These are phyloP conservation scores for Leishmania braziliensis DNA, from an alignment of 208 protist species.

Conservation along the genomic window DNA sequence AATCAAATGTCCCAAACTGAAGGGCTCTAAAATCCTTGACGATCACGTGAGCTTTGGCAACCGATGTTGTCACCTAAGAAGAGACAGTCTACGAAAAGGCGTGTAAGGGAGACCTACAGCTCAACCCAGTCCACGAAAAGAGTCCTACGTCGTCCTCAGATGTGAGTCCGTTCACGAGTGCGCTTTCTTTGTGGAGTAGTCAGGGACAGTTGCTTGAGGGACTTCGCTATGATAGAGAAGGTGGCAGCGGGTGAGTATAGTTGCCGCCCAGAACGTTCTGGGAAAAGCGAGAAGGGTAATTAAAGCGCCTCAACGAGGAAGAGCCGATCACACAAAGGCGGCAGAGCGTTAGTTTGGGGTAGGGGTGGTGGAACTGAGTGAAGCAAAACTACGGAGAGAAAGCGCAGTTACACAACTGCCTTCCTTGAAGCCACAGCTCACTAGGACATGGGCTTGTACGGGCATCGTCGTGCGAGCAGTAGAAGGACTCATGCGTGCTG, in stretches of 20 bases:
- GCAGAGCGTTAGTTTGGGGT: not conserved
- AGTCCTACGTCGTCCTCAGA: not conserved
- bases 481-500: not conserved
- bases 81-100: not conserved
- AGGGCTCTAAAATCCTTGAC: no score
- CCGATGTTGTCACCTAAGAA: not conserved
- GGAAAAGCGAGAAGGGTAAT: not conserved
- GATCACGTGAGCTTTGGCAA: not conserved
- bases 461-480: not conserved
- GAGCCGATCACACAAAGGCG: not conserved
- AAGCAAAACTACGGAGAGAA: not conserved
- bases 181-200: not conserved
- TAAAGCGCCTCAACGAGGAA: not conserved
- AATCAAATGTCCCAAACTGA: no score
- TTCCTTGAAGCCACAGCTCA: not conserved
- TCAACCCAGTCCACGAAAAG: not conserved
- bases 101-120: not conserved
- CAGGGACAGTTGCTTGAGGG: not conserved
- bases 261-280: not conserved
- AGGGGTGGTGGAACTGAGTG: not conserved
- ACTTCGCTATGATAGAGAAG: not conserved
- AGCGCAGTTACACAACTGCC: not conserved
- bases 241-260: not conserved
- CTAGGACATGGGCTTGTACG: not conserved
- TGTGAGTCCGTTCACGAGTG: not conserved